These are phyloP conservation scores for Dissophora globulifera DNA, from an alignment of 192 early-diverging fungal species.

Conservation along the genomic window DNA sequence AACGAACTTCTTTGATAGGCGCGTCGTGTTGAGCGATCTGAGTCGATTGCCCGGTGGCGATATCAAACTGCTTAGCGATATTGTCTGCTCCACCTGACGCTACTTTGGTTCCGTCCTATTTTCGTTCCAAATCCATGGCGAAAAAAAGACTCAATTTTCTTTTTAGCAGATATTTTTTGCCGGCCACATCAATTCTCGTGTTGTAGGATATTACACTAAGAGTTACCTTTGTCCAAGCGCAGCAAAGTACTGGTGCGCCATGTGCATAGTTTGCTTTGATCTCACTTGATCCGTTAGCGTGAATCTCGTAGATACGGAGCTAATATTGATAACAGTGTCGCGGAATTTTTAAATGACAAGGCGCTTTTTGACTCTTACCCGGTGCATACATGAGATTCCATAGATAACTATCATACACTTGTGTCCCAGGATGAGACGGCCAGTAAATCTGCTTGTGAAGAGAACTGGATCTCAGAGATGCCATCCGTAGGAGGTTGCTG, in stretches of 20 bases:
- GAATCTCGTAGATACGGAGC: constrained; percentile 94
- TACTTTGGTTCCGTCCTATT: constrained; percentile 89
- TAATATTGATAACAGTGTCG: too few species aligned
- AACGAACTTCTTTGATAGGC: constrained; percentile 85
- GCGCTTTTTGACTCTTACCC: too few species aligned
- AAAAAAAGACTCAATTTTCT: too few species aligned
- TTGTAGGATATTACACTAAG: too few species aligned
- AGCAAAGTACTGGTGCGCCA: constrained; percentile 85
- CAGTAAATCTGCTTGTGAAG: constrained; percentile 82
- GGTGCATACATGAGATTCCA: background rate
- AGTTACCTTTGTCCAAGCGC: constrained; percentile 84
- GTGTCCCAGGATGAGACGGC: constrained; percentile 94
- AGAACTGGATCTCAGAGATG: constrained; percentile 85
- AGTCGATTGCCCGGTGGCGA: constrained; percentile 79
- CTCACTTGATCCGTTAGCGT: constrained; percentile 74
- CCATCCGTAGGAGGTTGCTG: constrained; percentile 76
- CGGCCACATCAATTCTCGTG: too few species aligned
- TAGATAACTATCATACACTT: constrained; percentile 55
- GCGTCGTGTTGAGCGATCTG: constrained; percentile 92
- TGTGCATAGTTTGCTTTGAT: constrained; percentile 86
- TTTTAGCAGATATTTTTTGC: too few species aligned
- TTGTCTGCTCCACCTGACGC: constrained; percentile 93
- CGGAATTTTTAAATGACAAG: too few species aligned
- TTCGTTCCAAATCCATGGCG: too few species aligned
- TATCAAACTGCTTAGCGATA: constrained; percentile 84